Base-by-base conservation (phyloP, 2,329 filamentous ascomycete species). In the Colletotrichum camelliae region DNA sequence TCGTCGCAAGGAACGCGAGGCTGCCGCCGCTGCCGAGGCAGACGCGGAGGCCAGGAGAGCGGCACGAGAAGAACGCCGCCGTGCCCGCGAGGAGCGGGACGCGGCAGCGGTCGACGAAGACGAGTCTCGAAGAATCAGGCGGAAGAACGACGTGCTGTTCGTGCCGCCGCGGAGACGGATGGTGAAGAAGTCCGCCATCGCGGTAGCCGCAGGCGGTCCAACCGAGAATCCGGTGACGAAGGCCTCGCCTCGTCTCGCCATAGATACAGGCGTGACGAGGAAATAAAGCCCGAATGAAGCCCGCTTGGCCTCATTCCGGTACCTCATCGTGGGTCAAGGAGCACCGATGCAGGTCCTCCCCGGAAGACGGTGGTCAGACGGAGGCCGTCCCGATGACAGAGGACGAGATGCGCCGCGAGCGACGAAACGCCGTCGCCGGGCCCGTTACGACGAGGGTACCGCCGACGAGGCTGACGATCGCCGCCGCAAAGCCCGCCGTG, bases 321-420 rank as follows among this genome's bases (percentile, higher is more conserved):
- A 93, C 91, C 0, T 91, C 90, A 10, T 93, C 91, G 0, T 93
- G 92, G 92, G 91, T 93, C 6, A 92, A 92, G 82, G 91, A 93
- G 15, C 89, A 90, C 89, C 3, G 91, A 92, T 78, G 91, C 91
- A 4, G 90, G 90, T 2, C 90, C 91, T 4, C 91, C 91, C 90
- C 90, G 1, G 86, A 87, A 0, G 79, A 79, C 60, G 84, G 83
- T 18, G 81, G 81, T 24, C 78, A 79, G 24, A 82, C 80, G n/a
- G 84, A 85, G 15, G 84, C 82, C 2, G 82, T 81, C 18, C 84
- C 82, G 4, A 81, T 83, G 62, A 81, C 81, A 5, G 87, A 88
- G 12, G 89, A 89, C 24, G 87, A 87, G 64, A 88, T 86, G 12
- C 86, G 89, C 15, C 88, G 88, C 10, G 89, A 89, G 65, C 87